Conservation (phyloP, 208 protist genomes). For the Trypanosoma mega region DNA sequence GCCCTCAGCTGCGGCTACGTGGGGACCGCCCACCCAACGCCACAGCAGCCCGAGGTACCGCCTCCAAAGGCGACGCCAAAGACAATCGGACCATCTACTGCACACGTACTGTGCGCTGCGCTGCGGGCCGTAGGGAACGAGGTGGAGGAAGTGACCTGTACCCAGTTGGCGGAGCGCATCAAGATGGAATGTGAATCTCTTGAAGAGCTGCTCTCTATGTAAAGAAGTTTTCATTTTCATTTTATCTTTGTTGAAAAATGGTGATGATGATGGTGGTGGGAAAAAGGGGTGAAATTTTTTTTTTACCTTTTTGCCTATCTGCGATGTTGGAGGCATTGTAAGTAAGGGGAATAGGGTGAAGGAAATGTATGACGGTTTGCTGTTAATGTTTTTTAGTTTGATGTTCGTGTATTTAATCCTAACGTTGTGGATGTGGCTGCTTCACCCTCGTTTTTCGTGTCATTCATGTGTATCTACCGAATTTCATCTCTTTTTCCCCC, state of each 20-base stretch:
- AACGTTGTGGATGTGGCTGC: too few relatives aligned
- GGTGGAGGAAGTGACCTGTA: background rate
- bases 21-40: background rate
- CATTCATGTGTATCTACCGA: too few relatives aligned
- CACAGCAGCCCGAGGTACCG: background rate
- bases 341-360: too few relatives aligned
- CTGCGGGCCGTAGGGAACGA: background rate
- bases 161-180: constrained; percentile 8
- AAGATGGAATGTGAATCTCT: constrained; percentile 1
- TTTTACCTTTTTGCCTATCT: background rate
- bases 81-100: background rate
- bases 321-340: background rate
- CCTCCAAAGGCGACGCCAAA: background rate
- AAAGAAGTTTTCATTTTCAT: constrained; percentile 6
- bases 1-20: background rate
- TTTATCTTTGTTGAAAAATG: background rate
- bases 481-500: too few relatives aligned
- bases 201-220: constrained; percentile 10
- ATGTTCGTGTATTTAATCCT: too few relatives aligned
- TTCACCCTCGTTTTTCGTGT: too few relatives aligned
- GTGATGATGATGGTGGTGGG: background rate
- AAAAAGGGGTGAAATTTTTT: background rate
- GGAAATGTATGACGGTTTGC: too few relatives aligned
- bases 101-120: constrained; percentile 1
- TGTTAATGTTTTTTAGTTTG: too few relatives aligned